A percentile compares a stretch with the other conserved stretches of the same genome.
Evolutionary conservation across 805 yeast species (phyloP).

Genomic region (Saccharomyces mikatae): DNA sequence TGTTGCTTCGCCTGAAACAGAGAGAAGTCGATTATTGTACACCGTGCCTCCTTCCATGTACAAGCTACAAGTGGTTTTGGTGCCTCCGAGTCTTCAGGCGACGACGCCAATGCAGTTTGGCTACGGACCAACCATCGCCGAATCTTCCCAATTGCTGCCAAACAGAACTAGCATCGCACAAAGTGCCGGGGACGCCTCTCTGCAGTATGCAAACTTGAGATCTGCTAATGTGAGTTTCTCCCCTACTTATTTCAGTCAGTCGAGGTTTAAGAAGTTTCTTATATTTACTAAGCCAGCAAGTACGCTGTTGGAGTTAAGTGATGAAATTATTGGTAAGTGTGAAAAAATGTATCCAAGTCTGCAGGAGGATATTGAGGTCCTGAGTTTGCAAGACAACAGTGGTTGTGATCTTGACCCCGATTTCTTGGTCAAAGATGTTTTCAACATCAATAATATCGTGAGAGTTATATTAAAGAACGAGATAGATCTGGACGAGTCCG

Average conservation of each 20-base stretch:
- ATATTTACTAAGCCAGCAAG: slow-evolving; percentile 49
- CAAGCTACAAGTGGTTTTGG: slow-evolving; percentile 8
- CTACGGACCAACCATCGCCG: slow-evolving; percentile 1
- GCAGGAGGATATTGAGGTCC: slow-evolving; percentile 45
- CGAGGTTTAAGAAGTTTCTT: slow-evolving; percentile 42
- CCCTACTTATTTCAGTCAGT: background rate
- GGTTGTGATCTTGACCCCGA: slow-evolving; percentile 78
- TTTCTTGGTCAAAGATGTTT: slow-evolving; percentile 55
- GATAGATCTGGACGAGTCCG: slow-evolving; percentile 22
- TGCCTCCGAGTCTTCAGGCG: slow-evolving; percentile 6
- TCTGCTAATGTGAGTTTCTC: background rate
- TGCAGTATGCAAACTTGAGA: background rate
- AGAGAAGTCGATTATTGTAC: background rate
- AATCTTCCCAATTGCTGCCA: background rate
- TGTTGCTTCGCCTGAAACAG: background rate
- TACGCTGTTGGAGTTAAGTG: slow-evolving; percentile 41
- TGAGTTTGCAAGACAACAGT: slow-evolving; percentile 57
- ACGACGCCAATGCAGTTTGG: background rate
- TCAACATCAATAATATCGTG: slow-evolving; percentile 42
- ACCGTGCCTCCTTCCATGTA: slow-evolving; percentile 2
- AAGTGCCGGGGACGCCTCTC: background rate
- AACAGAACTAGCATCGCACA: background rate
- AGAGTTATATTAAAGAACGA: slow-evolving; percentile 39
- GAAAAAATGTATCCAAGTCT: slow-evolving; percentile 54
- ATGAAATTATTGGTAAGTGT: slow-evolving; percentile 49